Evolutionary conservation across 2,329 filamentous ascomycete genomes (phyloP).

Genomic region (Bipolaris gigantea): DNA sequence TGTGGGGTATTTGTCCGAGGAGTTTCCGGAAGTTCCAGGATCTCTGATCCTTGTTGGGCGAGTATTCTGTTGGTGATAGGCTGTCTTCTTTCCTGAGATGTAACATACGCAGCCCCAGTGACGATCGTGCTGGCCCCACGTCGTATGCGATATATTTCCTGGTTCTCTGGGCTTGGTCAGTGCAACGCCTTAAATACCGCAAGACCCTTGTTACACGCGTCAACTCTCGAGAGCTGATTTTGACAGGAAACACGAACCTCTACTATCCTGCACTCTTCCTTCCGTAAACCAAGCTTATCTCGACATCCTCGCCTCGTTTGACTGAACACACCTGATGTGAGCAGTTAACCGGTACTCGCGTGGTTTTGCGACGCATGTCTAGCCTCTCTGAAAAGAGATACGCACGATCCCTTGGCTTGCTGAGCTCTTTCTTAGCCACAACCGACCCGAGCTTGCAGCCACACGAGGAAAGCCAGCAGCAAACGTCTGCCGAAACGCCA

Average conservation of each 20-base stretch:
- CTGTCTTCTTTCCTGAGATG: neutral
- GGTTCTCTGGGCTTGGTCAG: too few relatives aligned
- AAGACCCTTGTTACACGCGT: too few relatives aligned
- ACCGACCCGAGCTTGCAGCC: neutral
- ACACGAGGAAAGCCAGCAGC: neutral
- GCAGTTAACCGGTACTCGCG: neutral
- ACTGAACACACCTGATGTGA: neutral
- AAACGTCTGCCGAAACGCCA: slow-evolving; percentile 4
- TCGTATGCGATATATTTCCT: too few relatives aligned
- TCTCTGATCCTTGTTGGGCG: neutral
- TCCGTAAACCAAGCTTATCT: neutral
- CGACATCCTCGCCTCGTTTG: neutral
- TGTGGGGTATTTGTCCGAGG: too few relatives aligned
- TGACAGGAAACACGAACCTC: too few relatives aligned
- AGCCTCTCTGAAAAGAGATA: neutral
- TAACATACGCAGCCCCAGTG: neutral
- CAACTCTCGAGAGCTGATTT: too few relatives aligned
- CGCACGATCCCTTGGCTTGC: neutral
- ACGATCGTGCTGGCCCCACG: neutral
- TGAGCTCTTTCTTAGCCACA: neutral
- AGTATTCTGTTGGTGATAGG: neutral
- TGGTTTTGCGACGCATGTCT: neutral
- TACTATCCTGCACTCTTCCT: neutral
- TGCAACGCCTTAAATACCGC: neutral
- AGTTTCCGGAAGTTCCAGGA: too few relatives aligned